Evolutionary conservation across 176 grass and related monocot species (phyloP).

Genomic region (Microstegium vimineum): DNA sequence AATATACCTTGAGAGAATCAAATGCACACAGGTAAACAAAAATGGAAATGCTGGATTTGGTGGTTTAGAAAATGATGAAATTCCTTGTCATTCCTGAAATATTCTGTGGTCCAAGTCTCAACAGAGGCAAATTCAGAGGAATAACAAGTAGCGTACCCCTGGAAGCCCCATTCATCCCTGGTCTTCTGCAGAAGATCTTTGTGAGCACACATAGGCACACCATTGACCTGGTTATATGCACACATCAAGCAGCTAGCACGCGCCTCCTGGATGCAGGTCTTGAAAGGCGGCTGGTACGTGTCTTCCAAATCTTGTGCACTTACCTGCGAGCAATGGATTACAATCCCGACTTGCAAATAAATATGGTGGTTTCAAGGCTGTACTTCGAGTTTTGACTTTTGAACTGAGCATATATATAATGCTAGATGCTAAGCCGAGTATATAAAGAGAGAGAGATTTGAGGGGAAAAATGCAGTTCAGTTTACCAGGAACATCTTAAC

Average conservation of each 20-base stretch:
- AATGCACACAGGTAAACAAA: conserved; percentile 23
- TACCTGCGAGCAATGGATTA: conserved; percentile 46
- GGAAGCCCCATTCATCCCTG: conserved; percentile 87
- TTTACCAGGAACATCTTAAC: too few species aligned
- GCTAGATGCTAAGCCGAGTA: background rate
- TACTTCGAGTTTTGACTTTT: background rate
- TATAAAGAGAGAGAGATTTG: background rate
- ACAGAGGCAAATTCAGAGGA: background rate
- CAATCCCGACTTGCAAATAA: background rate
- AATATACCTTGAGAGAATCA: conserved; percentile 57
- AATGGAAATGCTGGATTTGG: background rate
- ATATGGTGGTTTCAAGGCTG: background rate
- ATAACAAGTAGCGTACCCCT: conserved; percentile 52
- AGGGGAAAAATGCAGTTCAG: too few species aligned
- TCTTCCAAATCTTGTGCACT: conserved; percentile 90
- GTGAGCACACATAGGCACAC: conserved; percentile 70
- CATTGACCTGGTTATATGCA: conserved; percentile 85
- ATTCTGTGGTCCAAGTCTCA: conserved; percentile 15
- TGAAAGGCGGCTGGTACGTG: conserved; percentile 84
- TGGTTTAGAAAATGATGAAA: background rate
- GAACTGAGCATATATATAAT: too few species aligned
- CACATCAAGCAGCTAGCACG: conserved; percentile 98
- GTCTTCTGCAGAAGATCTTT: conserved; percentile 70
- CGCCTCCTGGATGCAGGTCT: conserved; percentile 86
- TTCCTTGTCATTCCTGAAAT: background rate